These are phyloP conservation scores for Cucumis melo DNA, from an alignment of 306 rosid genomes.

Conservation along the genomic window DNA sequence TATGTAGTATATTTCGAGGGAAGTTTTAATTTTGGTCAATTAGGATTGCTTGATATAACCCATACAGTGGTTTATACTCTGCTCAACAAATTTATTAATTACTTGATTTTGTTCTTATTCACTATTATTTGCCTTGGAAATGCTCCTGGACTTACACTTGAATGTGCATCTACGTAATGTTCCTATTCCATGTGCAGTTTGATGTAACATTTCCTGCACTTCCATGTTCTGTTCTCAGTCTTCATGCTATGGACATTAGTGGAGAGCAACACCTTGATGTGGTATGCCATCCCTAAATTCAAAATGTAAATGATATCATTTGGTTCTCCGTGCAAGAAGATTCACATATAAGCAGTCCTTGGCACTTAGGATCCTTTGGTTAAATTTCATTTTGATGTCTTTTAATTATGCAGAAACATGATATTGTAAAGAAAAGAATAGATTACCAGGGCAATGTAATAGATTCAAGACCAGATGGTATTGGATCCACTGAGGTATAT, in stretches of 20 bases:
- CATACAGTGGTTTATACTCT: background rate
- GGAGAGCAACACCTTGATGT: constrained; percentile 98
- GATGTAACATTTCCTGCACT: constrained; percentile 94
- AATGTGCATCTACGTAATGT: background rate
- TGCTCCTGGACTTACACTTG: background rate
- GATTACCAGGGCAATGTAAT: constrained; percentile 77
- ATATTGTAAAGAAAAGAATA: constrained; percentile 78
- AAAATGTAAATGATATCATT: background rate
- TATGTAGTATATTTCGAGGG: background rate
- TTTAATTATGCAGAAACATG: constrained; percentile 59
- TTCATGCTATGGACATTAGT: constrained; percentile 95
- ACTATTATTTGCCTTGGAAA: background rate
- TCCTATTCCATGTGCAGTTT: constrained; percentile 47
- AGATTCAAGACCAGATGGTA: constrained; percentile 76
- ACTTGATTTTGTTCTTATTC: background rate
- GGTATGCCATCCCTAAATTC: constrained; percentile 33
- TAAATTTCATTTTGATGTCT: constrained; percentile 4
- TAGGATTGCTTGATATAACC: background rate
- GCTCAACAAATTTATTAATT: background rate
- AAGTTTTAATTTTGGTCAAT: too few relatives aligned
- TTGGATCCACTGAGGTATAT: constrained; percentile 70
- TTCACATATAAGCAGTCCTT: background rate
- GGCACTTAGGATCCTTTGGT: background rate
- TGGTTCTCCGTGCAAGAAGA: background rate
- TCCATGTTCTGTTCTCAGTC: constrained; percentile 83